Conservation (phyloP, 306 rosid species). For the Abrus precatorius region DNA sequence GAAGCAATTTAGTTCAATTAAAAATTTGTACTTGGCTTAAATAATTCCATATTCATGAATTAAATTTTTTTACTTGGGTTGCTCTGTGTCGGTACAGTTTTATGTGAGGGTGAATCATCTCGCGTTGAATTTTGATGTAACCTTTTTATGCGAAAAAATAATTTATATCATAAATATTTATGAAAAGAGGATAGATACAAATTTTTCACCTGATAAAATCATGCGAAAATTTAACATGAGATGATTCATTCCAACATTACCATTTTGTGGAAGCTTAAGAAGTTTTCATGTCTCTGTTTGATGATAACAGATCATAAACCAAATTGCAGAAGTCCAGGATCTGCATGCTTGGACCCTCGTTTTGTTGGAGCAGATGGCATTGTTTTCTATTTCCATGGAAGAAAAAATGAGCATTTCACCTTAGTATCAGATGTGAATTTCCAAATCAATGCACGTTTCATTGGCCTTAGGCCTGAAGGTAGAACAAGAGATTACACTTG, state of each 20-base stretch:
- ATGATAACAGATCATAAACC: slow-evolving; percentile 65
- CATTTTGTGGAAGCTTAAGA: slow-evolving; percentile 1
- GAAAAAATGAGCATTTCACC: slow-evolving; percentile 69
- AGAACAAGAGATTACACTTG: slow-evolving; percentile 77
- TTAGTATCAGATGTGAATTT: slow-evolving; percentile 72
- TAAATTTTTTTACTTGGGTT: no score
- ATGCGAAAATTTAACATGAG: no score
- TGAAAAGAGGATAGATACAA: no score
- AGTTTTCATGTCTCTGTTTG: background rate
- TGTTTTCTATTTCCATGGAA: slow-evolving; percentile 92
- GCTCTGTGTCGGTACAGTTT: no score
- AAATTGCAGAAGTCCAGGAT: slow-evolving; percentile 77
- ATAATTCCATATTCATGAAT: no score
- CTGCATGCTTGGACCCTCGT: slow-evolving; percentile 90
- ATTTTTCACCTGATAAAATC: no score
- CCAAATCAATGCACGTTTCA: slow-evolving; percentile 82
- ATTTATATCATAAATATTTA: no score
- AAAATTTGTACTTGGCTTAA: no score
- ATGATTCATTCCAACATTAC: background rate
- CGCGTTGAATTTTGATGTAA: no score
- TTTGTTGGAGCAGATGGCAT: slow-evolving; percentile 84
- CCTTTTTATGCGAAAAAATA: no score
- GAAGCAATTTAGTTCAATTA: no score
- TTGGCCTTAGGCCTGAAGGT: slow-evolving; percentile 74
- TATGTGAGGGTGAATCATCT: no score